Evolutionary conservation across 345 rosid species (phyloP).

Genomic region (Conringia planisiliqua): DNA sequence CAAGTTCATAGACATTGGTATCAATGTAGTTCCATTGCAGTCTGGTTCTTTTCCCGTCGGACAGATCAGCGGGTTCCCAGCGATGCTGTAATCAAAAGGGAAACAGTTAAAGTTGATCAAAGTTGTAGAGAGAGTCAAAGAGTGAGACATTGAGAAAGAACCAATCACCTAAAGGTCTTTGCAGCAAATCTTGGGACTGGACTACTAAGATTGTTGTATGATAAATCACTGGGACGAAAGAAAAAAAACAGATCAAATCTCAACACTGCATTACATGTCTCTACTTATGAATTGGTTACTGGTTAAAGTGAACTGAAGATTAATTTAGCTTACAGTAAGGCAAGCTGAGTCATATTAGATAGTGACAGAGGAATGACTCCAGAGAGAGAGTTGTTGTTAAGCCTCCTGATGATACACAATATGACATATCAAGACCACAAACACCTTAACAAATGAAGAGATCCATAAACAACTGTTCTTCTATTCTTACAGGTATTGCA

Average conservation of each 20-base stretch:
- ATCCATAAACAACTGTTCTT: neutral
- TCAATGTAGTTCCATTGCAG: conserved; percentile 70
- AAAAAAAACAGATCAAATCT: conserved; percentile 11
- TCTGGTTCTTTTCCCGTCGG: conserved; percentile 88
- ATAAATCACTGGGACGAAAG: conserved; percentile 64
- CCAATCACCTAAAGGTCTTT: conserved; percentile 78
- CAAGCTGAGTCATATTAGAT: conserved; percentile 86
- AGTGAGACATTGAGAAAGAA: conserved; percentile 11
- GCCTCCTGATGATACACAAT: conserved; percentile 53
- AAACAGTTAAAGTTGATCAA: neutral
- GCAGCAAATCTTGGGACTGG: conserved; percentile 86
- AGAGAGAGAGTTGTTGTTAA: conserved; percentile 85
- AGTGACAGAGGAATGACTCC: conserved; percentile 63
- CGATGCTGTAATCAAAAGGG: conserved; percentile 51
- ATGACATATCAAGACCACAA: conserved; percentile 1
- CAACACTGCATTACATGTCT: neutral
- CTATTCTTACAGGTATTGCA: conserved; percentile 80
- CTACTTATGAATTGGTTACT: neutral
- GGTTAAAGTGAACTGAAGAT: neutral
- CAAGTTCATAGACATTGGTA: conserved; percentile 98
- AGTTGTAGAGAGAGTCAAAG: neutral
- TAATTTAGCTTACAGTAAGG: conserved; percentile 63
- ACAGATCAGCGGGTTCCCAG: conserved; percentile 86
- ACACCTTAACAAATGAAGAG: neutral
- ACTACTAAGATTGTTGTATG: conserved; percentile 87